Evolutionary conservation across 225 moss, liverwort and hornwort genomes (phyloP).

Genomic region (Pseudoscleropodium purum): DNA sequence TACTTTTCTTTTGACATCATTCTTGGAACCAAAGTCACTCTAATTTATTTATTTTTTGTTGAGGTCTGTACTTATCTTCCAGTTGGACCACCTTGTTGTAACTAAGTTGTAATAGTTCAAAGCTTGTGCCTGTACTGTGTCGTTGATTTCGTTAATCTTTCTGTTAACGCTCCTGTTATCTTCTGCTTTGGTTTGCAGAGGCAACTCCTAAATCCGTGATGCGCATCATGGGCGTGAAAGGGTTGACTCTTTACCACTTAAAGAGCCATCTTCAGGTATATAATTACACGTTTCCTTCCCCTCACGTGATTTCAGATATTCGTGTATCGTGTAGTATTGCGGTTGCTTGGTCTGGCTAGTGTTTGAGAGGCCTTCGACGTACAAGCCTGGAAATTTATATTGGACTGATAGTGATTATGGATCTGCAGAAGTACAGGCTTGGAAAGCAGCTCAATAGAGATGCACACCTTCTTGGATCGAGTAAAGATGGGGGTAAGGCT

Average conservation of each 20-base stretch:
- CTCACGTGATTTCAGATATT: neutral
- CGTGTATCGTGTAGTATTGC: neutral
- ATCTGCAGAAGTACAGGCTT: slow-evolving; percentile 44
- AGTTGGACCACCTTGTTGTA: neutral
- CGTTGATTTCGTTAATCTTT: neutral
- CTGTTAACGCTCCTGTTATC: neutral
- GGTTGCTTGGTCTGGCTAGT: neutral
- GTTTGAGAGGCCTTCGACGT: neutral
- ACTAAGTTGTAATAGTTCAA: neutral
- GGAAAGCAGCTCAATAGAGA: slow-evolving; percentile 51
- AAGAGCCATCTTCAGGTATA: slow-evolving; percentile 54
- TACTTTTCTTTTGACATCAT: neutral
- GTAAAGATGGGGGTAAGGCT: slow-evolving; percentile 33
- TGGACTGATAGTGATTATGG: neutral
- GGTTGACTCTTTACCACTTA: slow-evolving; percentile 52
- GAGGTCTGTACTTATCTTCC: neutral
- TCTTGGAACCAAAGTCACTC: neutral
- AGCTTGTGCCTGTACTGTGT: neutral
- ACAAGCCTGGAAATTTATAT: neutral
- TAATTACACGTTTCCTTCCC: neutral
- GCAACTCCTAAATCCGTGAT: slow-evolving; percentile 53
- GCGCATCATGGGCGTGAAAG: slow-evolving; percentile 61
- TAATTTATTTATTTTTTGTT: neutral
- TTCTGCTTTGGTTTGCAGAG: slow-evolving; percentile 19
- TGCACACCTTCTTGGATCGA: slow-evolving; percentile 35